A percentile compares a stretch with the other conserved stretches of the same genome.
Evolutionary conservation across 1,284 basidiomycete genomes (phyloP).

Genomic region (Polyporus tsugae): DNA sequence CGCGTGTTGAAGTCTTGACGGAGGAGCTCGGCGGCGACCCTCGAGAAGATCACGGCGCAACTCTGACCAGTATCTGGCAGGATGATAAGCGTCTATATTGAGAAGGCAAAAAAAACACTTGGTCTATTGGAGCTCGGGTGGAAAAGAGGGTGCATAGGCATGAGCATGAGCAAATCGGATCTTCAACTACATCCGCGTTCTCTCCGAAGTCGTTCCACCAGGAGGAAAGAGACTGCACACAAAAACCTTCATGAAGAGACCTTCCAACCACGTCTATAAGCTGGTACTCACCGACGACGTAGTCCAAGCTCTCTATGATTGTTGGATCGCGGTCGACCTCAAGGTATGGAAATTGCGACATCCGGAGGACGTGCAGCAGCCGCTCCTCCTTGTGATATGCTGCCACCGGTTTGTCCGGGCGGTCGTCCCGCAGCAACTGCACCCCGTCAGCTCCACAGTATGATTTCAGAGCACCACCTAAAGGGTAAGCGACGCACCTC

Average conservation of each 20-base stretch:
- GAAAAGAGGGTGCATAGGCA: not conserved
- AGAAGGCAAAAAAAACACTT: not conserved
- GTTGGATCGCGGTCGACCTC: constrained; percentile 47
- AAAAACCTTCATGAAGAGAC: not conserved
- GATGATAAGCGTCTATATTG: not conserved
- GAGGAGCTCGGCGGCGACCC: constrained; percentile 57
- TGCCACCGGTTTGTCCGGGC: constrained; percentile 44
- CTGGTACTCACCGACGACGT: constrained; percentile 45
- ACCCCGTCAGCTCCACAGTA: not conserved
- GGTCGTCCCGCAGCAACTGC: constrained; percentile 43
- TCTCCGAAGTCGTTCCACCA: constrained; percentile 41
- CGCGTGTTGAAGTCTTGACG: constrained; percentile 64
- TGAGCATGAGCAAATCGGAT: not conserved
- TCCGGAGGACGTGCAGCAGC: constrained; percentile 44
- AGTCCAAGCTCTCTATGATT: constrained; percentile 47
- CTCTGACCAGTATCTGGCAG: constrained; percentile 41
- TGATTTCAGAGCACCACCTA: too few relatives aligned
- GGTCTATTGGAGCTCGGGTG: not conserved
- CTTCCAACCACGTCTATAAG: not conserved
- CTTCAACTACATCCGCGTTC: constrained; percentile 22
- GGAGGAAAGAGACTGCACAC: constrained; percentile 42
- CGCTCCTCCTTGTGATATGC: constrained; percentile 49
- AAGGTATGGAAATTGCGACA: constrained; percentile 48
- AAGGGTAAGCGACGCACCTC: constrained; percentile 36
- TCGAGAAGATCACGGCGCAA: constrained; percentile 63